Conservation (phyloP, 768 basidiomycete genomes). For the Rhodotorula diobovata region DNA sequence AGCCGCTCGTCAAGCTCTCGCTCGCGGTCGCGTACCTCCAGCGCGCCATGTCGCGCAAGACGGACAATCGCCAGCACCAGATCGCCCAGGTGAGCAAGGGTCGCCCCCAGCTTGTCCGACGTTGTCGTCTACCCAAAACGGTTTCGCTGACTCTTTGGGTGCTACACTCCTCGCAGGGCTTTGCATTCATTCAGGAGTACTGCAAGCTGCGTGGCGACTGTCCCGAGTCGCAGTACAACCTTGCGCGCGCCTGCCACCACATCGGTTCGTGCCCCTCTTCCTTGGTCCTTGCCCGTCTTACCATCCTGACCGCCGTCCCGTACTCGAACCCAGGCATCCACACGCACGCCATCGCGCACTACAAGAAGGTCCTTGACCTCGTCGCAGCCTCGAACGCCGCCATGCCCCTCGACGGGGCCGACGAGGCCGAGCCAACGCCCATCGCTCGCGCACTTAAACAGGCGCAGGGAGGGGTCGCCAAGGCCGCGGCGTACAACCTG, state of each 20-base stretch:
- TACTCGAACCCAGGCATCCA: constrained; percentile 59
- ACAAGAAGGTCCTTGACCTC: constrained; percentile 52
- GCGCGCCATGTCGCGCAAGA: constrained; percentile 85
- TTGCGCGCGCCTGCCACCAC: constrained; percentile 85
- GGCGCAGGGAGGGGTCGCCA: neutral
- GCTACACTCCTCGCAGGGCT: constrained; percentile 55
- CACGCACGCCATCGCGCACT: constrained; percentile 77
- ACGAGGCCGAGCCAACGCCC: neutral
- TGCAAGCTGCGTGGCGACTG: constrained; percentile 58
- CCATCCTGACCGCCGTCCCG: neutral
- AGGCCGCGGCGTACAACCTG: constrained; percentile 37
- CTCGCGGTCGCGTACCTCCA: constrained; percentile 81
- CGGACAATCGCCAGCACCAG: constrained; percentile 87
- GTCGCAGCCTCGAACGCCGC: neutral
- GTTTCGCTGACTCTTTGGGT: constrained; percentile 1
- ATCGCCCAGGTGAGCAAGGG: constrained; percentile 62
- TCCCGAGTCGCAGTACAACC: constrained; percentile 87
- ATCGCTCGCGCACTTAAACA: no score
- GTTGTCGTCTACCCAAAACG: neutral
- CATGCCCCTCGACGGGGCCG: constrained; percentile 16
- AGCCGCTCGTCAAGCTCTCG: constrained; percentile 77
- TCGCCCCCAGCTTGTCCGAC: neutral
- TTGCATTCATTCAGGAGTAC: constrained; percentile 81
- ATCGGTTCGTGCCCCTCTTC: constrained; percentile 57
- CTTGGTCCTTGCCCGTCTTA: neutral